Base-by-base conservation (phyloP, 177 flowering plant genomes). In the Tripterygium wilfordii region DNA sequence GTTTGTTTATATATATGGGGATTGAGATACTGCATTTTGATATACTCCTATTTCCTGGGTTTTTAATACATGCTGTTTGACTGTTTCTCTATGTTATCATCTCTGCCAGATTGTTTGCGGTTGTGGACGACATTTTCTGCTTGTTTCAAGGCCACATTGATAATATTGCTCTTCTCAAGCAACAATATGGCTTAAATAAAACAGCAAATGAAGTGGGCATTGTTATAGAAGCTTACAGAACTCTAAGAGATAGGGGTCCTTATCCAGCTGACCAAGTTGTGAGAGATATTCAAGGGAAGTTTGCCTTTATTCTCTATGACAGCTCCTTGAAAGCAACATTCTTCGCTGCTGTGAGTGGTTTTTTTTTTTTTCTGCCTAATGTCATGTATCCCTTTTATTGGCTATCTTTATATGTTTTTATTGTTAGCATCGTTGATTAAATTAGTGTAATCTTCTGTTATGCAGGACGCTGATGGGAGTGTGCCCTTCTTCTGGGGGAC, bases 401-500 rank as follows among this genome's bases (percentile, higher is more conserved):
- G n/a, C n/a, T n/a, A n/a, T n/a, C n/a, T n/a, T n/a, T n/a, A 24
- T 50, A 1, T 41, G 15, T 3, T 5, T 10, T 15, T 10, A 13
- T 12, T 32, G 12, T 32, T 1, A 31, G 18, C 27, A 17, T 6
- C 12, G 25, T 17, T 21, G n/a, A n/a, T 37, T 8, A 37, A 26
- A 29, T 14, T 26, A 19, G 22, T 6, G 17, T 21, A 14, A 18
- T 10, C 26, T 37, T 49, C 2, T 37, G 21, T 24, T 29, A 23
- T 43, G 56, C 69, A 92, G 99, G 99, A 87, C 78, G 82, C 77
- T 53, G 99, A 92, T 75, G 95, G 79, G 37, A 74, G 78, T 62
- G 83, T 82, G 37, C 97, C 97, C 3, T 78, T 92, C 66, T 86
- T 65, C 72, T 92, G 99, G 97, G 99, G 99, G 44, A 67, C 83